Evolutionary conservation across 2,329 filamentous ascomycete genomes (phyloP).

Genomic region (Colletotrichum orbiculare): DNA sequence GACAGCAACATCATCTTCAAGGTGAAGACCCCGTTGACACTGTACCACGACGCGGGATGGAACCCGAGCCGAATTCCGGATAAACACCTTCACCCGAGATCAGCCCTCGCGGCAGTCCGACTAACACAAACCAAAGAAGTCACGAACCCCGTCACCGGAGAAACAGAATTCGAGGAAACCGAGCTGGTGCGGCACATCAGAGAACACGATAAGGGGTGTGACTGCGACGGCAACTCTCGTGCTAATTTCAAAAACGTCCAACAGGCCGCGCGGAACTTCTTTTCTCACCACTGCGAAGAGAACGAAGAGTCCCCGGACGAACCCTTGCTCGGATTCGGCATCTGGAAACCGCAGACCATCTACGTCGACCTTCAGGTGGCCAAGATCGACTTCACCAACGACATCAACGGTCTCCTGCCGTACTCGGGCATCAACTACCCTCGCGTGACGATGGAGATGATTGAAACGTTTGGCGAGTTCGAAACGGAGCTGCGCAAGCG

Average conservation of each 20-base stretch:
- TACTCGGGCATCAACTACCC: background rate
- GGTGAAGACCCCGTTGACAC: constrained; percentile 44
- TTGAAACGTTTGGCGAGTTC: background rate
- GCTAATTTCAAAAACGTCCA: background rate
- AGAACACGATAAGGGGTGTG: background rate
- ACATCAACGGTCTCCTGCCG: background rate
- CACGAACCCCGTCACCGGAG: background rate
- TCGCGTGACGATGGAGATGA: background rate
- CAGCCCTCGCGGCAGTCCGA: background rate
- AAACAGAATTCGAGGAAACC: background rate
- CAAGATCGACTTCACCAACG: background rate
- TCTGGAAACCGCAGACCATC: background rate
- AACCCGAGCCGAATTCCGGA: constrained; percentile 49
- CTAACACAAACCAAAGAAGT: background rate
- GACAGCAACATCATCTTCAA: constrained; percentile 45
- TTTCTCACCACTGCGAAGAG: background rate
- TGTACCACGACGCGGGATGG: constrained; percentile 48
- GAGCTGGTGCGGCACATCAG: background rate
- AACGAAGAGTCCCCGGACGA: background rate
- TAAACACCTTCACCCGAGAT: constrained; percentile 39
- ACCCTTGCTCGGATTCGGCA: background rate
- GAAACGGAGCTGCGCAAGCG: background rate
- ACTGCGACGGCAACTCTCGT: background rate
- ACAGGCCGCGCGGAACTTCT: background rate
- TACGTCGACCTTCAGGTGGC: background rate